A percentile compares a stretch with the other conserved stretches of the same genome.
Evolutionary conservation across 768 basidiomycete genomes (phyloP).

Genomic region (Wakefieldia striispora): DNA sequence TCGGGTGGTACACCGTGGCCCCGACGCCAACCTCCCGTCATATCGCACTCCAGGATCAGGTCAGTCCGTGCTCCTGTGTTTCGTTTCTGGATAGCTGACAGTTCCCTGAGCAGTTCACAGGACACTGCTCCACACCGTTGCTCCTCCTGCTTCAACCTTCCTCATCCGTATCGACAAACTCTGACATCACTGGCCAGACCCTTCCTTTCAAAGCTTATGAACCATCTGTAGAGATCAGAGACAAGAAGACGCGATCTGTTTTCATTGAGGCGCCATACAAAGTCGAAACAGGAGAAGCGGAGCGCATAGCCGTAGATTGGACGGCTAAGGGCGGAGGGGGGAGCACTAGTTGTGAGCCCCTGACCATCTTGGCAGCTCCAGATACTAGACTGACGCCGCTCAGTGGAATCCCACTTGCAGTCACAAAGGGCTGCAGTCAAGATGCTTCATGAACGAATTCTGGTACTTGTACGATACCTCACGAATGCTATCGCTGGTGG

Average conservation of each 20-base stretch:
- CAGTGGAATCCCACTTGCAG: constrained; percentile 88
- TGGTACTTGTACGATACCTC: constrained; percentile 86
- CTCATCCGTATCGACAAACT: constrained; percentile 40
- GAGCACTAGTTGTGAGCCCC: constrained; percentile 69
- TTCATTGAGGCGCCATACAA: constrained; percentile 85
- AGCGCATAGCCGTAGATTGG: constrained; percentile 97
- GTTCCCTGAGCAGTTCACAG: constrained; percentile 59
- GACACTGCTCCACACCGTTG: constrained; percentile 85
- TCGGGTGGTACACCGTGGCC: constrained; percentile 96
- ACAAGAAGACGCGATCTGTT: constrained; percentile 70
- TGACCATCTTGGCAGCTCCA: background rate
- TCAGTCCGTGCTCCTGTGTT: constrained; percentile 22
- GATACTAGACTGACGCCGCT: constrained; percentile 1
- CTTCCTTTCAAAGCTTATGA: constrained; percentile 95
- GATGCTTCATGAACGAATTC: constrained; percentile 92
- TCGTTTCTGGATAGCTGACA: background rate
- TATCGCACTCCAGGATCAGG: constrained; percentile 85
- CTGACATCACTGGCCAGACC: constrained; percentile 61
- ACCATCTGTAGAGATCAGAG: constrained; percentile 81
- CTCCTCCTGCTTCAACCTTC: constrained; percentile 73
- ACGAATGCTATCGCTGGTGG: constrained; percentile 69
- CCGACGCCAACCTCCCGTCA: constrained; percentile 70
- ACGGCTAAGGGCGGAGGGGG: constrained; percentile 83
- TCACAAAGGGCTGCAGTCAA: constrained; percentile 93
- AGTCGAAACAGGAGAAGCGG: constrained; percentile 97